Percentiles rank a stretch among this genome's conserved stretches.
Conservation (phyloP, 1,284 basidiomycete genomes). For the Ustilago nuda region DNA sequence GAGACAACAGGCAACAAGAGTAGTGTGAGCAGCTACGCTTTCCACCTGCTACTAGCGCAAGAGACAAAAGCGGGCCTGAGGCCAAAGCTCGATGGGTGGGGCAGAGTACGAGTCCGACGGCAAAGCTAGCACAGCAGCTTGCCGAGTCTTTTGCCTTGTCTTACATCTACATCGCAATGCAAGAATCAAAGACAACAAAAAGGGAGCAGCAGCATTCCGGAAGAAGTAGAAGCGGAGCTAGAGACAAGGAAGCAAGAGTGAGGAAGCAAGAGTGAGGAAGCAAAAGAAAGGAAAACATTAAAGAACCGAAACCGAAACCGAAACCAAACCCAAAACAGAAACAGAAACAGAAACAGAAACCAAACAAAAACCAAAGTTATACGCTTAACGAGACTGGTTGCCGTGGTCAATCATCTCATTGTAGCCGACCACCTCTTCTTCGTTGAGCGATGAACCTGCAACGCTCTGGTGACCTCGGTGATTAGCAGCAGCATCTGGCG, state of each 20-base stretch:
- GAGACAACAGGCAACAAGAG: not conserved
- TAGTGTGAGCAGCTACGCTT: not conserved
- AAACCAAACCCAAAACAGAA: not conserved
- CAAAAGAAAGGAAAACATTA: constrained; percentile 11
- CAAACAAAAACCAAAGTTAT: not conserved
- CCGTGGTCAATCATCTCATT: constrained; percentile 64
- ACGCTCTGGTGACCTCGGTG: constrained; percentile 50
- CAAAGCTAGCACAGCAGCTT: constrained; percentile 3
- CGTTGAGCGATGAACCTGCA: constrained; percentile 60
- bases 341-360: not conserved
- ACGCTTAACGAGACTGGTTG: constrained; percentile 43
- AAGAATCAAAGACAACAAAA: constrained; percentile 1
- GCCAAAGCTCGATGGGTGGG: not conserved
- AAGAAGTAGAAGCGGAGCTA: constrained; percentile 10
- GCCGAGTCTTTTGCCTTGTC: not conserved
- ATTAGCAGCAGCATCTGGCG: constrained; percentile 40
- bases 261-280: constrained; percentile 8
- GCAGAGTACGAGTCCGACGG: not conserved
- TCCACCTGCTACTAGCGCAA: constrained; percentile 4
- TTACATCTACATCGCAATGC: constrained; percentile 1
- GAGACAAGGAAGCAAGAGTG: constrained; percentile 4
- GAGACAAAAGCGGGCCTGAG: not conserved
- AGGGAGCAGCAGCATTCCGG: constrained; percentile 12
- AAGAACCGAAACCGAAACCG: not conserved
- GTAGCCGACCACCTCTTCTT: constrained; percentile 67